These are phyloP conservation scores for Cinchona pubescens DNA, from an alignment of 257 asterid genomes.

Conservation along the genomic window DNA sequence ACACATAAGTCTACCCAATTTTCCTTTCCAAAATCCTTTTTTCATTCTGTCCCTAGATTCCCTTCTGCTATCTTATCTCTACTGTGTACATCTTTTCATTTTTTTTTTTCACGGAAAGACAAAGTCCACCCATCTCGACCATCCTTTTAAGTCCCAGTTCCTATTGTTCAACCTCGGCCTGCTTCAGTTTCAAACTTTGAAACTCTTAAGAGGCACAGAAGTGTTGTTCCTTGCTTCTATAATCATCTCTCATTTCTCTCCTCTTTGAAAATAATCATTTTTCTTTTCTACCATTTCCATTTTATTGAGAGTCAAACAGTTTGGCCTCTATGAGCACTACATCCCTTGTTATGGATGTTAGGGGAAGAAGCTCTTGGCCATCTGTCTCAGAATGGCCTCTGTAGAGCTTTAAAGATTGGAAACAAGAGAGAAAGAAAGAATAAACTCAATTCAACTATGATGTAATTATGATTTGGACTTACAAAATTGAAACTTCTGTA, in stretches of 20 bases:
- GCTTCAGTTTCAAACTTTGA: slow-evolving; percentile 28
- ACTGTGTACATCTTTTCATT: neutral
- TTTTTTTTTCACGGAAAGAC: slow-evolving; percentile 2
- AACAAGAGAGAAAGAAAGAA: neutral
- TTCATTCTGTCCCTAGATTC: slow-evolving; percentile 12
- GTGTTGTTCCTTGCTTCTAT: slow-evolving; percentile 32
- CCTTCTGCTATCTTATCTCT: slow-evolving; percentile 12
- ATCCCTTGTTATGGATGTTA: slow-evolving; percentile 16
- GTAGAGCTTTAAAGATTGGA: slow-evolving; percentile 10
- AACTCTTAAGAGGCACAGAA: slow-evolving; percentile 31
- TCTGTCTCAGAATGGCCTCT: slow-evolving; percentile 24
- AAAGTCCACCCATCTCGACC: slow-evolving; percentile 1
- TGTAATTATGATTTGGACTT: slow-evolving; percentile 30
- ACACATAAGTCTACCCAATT: slow-evolving; percentile 15
- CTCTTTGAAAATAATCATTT: slow-evolving; percentile 19
- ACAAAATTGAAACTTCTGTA: neutral
- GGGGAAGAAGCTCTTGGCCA: slow-evolving; percentile 26
- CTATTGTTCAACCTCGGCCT: slow-evolving; percentile 50
- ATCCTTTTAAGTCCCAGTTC: neutral
- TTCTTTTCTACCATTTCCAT: slow-evolving; percentile 8
- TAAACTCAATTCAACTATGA: slow-evolving; percentile 15
- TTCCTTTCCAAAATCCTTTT: slow-evolving; percentile 4
- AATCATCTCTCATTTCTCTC: slow-evolving; percentile 14
- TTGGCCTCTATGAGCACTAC: slow-evolving; percentile 14
- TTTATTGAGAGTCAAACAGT: slow-evolving; percentile 22